These are phyloP conservation scores for Ophiostoma piceae DNA, from an alignment of 2,329 filamentous ascomycete species.

Conservation along the genomic window DNA sequence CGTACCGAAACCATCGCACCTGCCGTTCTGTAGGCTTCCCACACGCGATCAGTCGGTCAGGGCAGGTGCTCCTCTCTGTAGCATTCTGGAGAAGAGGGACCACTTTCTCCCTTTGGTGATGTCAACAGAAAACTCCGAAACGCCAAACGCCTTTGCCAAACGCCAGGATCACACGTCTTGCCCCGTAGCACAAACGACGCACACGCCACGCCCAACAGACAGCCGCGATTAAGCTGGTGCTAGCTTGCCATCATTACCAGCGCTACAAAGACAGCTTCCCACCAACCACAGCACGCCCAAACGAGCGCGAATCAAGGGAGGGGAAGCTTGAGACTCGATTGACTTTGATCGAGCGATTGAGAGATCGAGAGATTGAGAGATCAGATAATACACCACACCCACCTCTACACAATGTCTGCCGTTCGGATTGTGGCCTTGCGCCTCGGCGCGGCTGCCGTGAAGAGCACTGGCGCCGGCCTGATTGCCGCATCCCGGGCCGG, in stretches of 20 bases:
- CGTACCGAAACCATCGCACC: background rate
- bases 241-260: background rate
- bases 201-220: background rate
- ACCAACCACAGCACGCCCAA: constrained; percentile 8
- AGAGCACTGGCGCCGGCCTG: background rate
- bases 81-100: constrained; percentile 1
- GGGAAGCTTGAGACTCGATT: background rate
- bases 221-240: background rate
- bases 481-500: background rate
- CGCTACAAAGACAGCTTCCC: background rate
- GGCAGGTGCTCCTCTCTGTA: background rate
- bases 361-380: background rate
- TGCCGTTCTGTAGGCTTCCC: background rate
- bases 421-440: constrained; percentile 23
- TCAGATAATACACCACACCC: background rate
- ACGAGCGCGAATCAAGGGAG: background rate
- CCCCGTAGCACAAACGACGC: background rate
- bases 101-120: constrained; percentile 8
- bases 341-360: background rate
- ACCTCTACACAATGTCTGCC: constrained; percentile 22
- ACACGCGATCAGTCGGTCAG: constrained; percentile 14
- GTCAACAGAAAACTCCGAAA: constrained; percentile 7
- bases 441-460: constrained; percentile 4
- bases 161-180: background rate
- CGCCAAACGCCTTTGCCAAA: no score